Percentiles rank a stretch among this genome's conserved stretches.
Conservation (phyloP, 768 basidiomycete genomes). For the Leucosporidium creatinivorum region DNA sequence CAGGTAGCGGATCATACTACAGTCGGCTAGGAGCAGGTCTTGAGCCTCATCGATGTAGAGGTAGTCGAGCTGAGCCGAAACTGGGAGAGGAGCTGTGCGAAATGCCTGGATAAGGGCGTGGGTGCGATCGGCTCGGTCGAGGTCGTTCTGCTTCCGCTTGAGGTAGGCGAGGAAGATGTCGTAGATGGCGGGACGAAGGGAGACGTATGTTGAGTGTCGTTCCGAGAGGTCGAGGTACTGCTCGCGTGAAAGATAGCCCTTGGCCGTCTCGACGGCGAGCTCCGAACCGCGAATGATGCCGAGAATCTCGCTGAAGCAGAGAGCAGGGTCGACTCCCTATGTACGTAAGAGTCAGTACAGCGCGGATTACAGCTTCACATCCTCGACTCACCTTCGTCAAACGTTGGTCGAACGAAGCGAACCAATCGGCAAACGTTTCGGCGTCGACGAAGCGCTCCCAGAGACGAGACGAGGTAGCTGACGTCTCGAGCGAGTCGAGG, state of each 20-base stretch:
- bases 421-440: neutral
- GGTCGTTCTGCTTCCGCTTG: neutral
- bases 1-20: neutral
- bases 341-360: neutral
- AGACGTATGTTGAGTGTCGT: neutral
- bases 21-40: neutral
- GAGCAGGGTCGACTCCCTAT: neutral
- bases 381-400: neutral
- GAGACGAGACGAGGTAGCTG: neutral
- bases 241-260: neutral
- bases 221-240: neutral
- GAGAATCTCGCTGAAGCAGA: neutral
- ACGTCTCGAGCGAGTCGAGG: neutral
- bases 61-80: neutral
- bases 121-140: neutral
- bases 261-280: neutral
- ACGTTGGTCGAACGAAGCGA: neutral
- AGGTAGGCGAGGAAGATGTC: neutral
- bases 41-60: neutral
- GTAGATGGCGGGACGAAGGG: neutral
- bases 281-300: neutral
- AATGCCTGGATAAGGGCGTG: neutral
- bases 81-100: neutral
- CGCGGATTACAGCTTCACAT: neutral
- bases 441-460: slow-evolving; percentile 1